Evolutionary conservation across 768 basidiomycete genomes (phyloP), one percentile per base, ranked within the genome.

Genomic region (Pholiota conissans): DNA sequence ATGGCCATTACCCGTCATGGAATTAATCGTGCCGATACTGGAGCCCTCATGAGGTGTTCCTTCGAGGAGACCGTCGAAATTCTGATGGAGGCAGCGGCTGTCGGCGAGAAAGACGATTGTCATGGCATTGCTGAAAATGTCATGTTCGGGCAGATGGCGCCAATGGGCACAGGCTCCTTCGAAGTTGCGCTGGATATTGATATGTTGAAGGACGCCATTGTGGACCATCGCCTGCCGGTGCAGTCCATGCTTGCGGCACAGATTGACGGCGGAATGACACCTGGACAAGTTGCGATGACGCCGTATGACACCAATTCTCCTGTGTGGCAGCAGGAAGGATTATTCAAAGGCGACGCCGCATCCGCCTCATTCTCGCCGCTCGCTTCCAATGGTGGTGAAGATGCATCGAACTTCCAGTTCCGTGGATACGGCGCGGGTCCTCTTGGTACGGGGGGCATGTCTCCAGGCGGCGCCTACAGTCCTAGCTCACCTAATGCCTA

Each of bases 1-100:
- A 98, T 98, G 95, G 93, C 95, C 3, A 99, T 99, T 74, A 99
- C 97, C 52, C 94, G 97, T 35, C 97, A 99, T 67, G 97, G 97
- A 72, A 99, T 99, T 74, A 99, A 99, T 74, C 89, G 97, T 48
- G 90, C 95, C 24, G 97, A 99, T 65, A 98, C 97, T n/a, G 97
- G 97, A 18, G 96, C 97, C 3, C 80, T 99, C 52, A 98, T 98
- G 90, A 82, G 97, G 49, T 98, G 94, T 72, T 98, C 97, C 1
- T 99, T 99, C 80, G 97, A 99, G 72, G 97, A 98, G 79, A 99
- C 97, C 2, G 97, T 99, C 59, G 97, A 99, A 71, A 98, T 98
- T 65, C 74, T 99, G 55, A 95, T 98, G 90, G 97, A 99, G 70
- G 97, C 97, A 0, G 97, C 97, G 1, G 95, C 96, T 0, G 91